A percentile compares a stretch with the other conserved stretches of the same genome.
Evolutionary conservation across 805 yeast genomes (phyloP).

Genomic region (Metschnikowia koreensis): DNA sequence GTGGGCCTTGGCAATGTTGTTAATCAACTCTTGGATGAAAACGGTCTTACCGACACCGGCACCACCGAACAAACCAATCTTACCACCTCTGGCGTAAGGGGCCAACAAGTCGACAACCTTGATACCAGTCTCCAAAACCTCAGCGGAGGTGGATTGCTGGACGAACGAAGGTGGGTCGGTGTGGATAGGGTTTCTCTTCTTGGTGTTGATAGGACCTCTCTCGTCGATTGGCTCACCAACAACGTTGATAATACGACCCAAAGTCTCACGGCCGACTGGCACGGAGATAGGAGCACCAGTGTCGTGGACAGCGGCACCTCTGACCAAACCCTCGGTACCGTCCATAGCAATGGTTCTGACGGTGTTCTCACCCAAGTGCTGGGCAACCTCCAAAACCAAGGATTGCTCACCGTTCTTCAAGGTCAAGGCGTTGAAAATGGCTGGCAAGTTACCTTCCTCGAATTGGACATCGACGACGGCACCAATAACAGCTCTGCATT

Average conservation of each 20-base stretch:
- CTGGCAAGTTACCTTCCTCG: conserved; percentile 96
- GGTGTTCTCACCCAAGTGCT: conserved; percentile 99
- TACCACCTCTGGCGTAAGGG: conserved; percentile 99
- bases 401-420: conserved; percentile 74
- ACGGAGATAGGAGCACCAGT: conserved; percentile 98
- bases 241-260: conserved; percentile 98
- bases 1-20: conserved; percentile 99
- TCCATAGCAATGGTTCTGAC: conserved; percentile 99
- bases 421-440: conserved; percentile 94
- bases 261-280: conserved; percentile 98
- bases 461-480: conserved; percentile 99
- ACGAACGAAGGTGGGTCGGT: conserved; percentile 96
- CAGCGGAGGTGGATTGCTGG: conserved; percentile 97
- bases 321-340: conserved; percentile 99
- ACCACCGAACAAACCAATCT: conserved; percentile 99
- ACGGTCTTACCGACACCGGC: conserved; percentile 99
- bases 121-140: conserved; percentile 98
- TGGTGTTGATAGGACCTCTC: conserved; percentile 96
- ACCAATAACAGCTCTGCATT: conserved; percentile 89
- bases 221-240: conserved; percentile 99
- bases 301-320: conserved; percentile 90
- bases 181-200: conserved; percentile 95
- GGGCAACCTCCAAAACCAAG: conserved; percentile 96
- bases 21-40: conserved; percentile 98
- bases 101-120: conserved; percentile 99